phyloP scores from a whole-genome alignment of 1,284 basidiomycete genomes.

The Sporisorium sorghi region DNA sequence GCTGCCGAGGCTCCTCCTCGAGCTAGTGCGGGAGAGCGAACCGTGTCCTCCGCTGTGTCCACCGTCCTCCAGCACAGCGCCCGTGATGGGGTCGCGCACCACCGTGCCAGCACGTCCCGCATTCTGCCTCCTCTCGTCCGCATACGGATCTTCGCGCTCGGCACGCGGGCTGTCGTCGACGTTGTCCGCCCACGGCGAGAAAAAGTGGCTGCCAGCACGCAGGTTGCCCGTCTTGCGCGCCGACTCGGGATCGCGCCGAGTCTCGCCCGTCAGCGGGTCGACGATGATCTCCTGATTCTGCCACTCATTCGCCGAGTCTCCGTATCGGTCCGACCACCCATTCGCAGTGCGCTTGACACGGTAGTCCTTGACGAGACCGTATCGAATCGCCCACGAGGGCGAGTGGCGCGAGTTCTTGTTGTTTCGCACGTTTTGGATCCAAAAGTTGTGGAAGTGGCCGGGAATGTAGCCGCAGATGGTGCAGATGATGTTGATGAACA shows the following conservation, averaged over 20 bases:
- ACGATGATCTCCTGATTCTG: conserved; percentile 50
- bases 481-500: conserved; percentile 89
- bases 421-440: conserved; percentile 90
- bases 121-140: conserved; percentile 42
- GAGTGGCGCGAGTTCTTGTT: conserved; percentile 91
- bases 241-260: conserved; percentile 37
- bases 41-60: conserved; percentile 24
- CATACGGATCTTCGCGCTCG: conserved; percentile 52
- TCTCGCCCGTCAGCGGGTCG: conserved; percentile 56
- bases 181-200: conserved; percentile 54
- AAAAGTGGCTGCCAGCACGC: conserved; percentile 33
- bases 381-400: conserved; percentile 86
- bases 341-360: conserved; percentile 49
- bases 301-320: conserved; percentile 35
- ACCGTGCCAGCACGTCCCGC: conserved; percentile 31
- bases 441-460: conserved; percentile 85
- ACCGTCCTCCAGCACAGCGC: conserved; percentile 43
- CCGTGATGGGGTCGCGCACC: conserved; percentile 48
- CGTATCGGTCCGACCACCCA: conserved; percentile 56
- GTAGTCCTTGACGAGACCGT: conserved; percentile 58
- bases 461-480: conserved; percentile 80
- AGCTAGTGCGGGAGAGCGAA: conserved; percentile 42
- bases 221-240: conserved; percentile 44
- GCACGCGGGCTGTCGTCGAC: conserved; percentile 49
- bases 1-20: conserved; percentile 47